phyloP scores from a whole-genome alignment of 495 filamentous ascomycete genomes.

The Apodospora peruviana region DNA sequence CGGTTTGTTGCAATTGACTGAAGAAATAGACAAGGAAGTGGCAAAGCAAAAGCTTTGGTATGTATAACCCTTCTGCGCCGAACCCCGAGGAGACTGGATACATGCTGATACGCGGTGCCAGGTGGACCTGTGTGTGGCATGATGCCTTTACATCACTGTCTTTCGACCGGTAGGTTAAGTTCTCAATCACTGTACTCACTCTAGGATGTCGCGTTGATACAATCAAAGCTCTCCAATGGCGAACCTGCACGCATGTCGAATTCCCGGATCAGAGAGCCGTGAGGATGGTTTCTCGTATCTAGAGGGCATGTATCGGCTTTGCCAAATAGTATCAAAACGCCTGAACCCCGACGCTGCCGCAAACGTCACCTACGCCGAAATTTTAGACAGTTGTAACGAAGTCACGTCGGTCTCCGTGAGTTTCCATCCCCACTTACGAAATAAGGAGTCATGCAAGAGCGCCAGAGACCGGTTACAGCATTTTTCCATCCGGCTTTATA shows the following conservation, averaged over 20 bases:
- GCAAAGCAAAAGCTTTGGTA: constrained; percentile 42
- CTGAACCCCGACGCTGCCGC: constrained; percentile 47
- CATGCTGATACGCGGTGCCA: too few relatives aligned
- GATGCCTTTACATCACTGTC: constrained; percentile 50
- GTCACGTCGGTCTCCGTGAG: constrained; percentile 43
- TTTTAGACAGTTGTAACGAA: constrained; percentile 40
- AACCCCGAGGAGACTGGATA: not conserved
- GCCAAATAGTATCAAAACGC: constrained; percentile 42
- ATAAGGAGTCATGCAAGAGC: constrained; percentile 48
- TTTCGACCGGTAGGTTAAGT: constrained; percentile 43
- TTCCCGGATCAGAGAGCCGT: constrained; percentile 37
- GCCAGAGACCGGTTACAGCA: constrained; percentile 50
- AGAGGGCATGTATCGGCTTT: constrained; percentile 51
- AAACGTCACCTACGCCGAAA: constrained; percentile 39
- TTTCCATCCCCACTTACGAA: constrained; percentile 36
- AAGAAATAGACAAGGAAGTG: constrained; percentile 36
- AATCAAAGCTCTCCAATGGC: constrained; percentile 39
- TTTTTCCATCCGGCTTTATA: constrained; percentile 49
- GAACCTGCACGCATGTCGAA: constrained; percentile 42
- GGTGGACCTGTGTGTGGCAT: constrained; percentile 55
- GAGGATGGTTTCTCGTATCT: constrained; percentile 45
- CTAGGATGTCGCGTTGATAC: not conserved
- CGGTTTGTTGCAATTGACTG: constrained; percentile 27
- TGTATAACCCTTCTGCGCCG: not conserved
- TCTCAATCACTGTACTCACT: not conserved